Conservation (phyloP, 2,329 filamentous ascomycete species). For the Ophiognomonia clavigignenti-juglandacearum region DNA sequence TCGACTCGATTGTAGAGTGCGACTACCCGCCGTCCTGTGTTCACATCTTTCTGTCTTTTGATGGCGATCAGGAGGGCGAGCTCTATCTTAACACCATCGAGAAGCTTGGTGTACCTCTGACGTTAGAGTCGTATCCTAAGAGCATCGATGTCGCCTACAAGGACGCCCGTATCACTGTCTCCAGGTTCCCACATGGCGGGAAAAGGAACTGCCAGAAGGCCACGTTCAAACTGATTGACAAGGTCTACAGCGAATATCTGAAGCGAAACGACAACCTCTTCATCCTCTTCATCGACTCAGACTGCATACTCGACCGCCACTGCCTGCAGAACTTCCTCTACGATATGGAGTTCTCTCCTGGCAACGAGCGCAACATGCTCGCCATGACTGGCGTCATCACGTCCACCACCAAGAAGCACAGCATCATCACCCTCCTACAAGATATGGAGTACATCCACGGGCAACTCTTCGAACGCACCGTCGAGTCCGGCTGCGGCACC, state of each 20-base stretch:
- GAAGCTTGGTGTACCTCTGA: conserved; percentile 75
- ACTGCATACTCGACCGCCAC: conserved; percentile 86
- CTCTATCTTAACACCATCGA: conserved; percentile 83
- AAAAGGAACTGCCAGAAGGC: conserved; percentile 92
- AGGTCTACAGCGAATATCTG: conserved; percentile 82
- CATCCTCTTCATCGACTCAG: conserved; percentile 94
- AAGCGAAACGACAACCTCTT: conserved; percentile 88
- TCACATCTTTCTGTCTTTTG: conserved; percentile 93
- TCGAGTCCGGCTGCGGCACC: conserved; percentile 89
- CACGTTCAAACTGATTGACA: conserved; percentile 90
- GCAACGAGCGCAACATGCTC: conserved; percentile 86
- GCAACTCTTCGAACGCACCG: conserved; percentile 90
- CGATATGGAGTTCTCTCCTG: conserved; percentile 96
- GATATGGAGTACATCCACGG: conserved; percentile 99
- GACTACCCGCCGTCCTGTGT: conserved; percentile 91
- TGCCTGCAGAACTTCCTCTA: conserved; percentile 98
- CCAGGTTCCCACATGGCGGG: conserved; percentile 86
- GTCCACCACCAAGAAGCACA: conserved; percentile 83
- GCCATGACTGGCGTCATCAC: conserved; percentile 98
- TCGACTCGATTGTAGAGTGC: conserved; percentile 88
- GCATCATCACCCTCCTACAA: conserved; percentile 85
- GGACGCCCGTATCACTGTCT: conserved; percentile 80
- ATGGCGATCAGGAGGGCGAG: conserved; percentile 84
- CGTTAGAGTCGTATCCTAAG: conserved; percentile 72
- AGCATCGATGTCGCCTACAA: conserved; percentile 89